These are phyloP conservation scores for Calonectria honghensis DNA, from an alignment of 2,329 filamentous ascomycete species.

Conservation along the genomic window DNA sequence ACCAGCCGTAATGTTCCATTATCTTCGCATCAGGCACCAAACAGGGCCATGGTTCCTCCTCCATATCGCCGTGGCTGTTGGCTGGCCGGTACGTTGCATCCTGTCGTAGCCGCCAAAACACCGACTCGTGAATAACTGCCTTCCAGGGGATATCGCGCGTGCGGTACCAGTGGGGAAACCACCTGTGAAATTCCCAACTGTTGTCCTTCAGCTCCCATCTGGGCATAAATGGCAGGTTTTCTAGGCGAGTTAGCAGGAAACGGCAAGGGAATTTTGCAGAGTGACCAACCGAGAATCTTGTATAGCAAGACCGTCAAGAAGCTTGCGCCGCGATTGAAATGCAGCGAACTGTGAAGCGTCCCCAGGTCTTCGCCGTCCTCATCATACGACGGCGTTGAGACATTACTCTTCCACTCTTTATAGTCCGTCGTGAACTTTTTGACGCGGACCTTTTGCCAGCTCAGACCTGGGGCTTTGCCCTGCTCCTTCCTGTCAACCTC, in stretches of 20 bases:
- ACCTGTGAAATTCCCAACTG: conserved; percentile 59
- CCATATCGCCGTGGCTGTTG: conserved; percentile 7
- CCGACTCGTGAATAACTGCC: conserved; percentile 60
- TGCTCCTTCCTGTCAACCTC: conserved; percentile 59
- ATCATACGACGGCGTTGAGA: conserved; percentile 26
- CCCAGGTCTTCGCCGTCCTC: conserved; percentile 58
- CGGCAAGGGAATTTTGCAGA: too few relatives aligned
- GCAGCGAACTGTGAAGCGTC: conserved; percentile 62
- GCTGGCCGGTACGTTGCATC: not conserved
- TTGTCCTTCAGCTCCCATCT: conserved; percentile 61
- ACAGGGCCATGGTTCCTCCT: not conserved
- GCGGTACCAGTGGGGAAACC: conserved; percentile 61
- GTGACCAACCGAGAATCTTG: conserved; percentile 64
- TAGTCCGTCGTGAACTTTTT: conserved; percentile 54
- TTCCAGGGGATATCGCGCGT: conserved; percentile 63
- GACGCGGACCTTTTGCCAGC: conserved; percentile 58
- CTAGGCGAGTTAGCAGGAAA: conserved; percentile 46
- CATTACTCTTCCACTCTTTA: conserved; percentile 48
- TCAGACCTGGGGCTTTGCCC: conserved; percentile 53
- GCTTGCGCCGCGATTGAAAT: conserved; percentile 60
- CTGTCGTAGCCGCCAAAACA: conserved; percentile 13
- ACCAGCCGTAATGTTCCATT: not conserved
- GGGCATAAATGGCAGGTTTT: conserved; percentile 63
- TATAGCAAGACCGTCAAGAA: conserved; percentile 64
- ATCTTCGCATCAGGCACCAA: not conserved